phyloP scores from a whole-genome alignment of 306 rosid species.

The Malus sylvestris region DNA sequence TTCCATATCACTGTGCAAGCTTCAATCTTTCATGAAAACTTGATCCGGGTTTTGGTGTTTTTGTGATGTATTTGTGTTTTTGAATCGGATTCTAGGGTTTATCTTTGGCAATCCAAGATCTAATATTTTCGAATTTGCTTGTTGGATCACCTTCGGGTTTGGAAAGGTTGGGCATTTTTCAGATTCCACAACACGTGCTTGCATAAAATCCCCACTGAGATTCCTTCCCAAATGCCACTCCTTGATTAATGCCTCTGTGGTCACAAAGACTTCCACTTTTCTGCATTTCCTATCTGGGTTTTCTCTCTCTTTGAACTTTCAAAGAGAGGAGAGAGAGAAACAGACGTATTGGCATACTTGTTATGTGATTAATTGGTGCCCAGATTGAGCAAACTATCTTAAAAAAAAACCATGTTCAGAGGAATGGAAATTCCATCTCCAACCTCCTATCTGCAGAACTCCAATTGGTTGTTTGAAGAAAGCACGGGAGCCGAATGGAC shows the following conservation, averaged over 20 bases:
- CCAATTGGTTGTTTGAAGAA: constrained; percentile 79
- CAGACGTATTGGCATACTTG: constrained; percentile 3
- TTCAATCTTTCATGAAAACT: not conserved
- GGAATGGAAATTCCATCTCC: constrained; percentile 63
- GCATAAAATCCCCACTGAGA: constrained; percentile 33
- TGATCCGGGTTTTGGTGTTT: constrained; percentile 24
- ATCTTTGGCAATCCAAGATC: constrained; percentile 26
- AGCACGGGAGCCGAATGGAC: constrained; percentile 71
- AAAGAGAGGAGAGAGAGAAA: constrained; percentile 17
- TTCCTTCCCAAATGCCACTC: constrained; percentile 29
- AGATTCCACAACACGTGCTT: constrained; percentile 37
- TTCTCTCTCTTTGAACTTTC: constrained; percentile 36
- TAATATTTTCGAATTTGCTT: constrained; percentile 7
- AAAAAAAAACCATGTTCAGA: constrained; percentile 39
- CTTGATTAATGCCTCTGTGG: constrained; percentile 28
- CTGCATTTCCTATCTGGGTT: constrained; percentile 38
- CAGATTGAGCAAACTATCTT: not conserved
- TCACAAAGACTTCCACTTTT: constrained; percentile 27
- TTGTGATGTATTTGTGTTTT: constrained; percentile 8
- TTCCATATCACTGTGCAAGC: not conserved
- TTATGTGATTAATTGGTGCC: constrained; percentile 6
- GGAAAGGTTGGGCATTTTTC: constrained; percentile 30
- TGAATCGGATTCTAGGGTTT: constrained; percentile 46
- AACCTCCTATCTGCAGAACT: constrained; percentile 46
- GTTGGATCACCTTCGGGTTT: constrained; percentile 33